Evolutionary conservation across 2,329 filamentous ascomycete genomes (phyloP).

Genomic region (Beauveria scarabaeidicola): DNA sequence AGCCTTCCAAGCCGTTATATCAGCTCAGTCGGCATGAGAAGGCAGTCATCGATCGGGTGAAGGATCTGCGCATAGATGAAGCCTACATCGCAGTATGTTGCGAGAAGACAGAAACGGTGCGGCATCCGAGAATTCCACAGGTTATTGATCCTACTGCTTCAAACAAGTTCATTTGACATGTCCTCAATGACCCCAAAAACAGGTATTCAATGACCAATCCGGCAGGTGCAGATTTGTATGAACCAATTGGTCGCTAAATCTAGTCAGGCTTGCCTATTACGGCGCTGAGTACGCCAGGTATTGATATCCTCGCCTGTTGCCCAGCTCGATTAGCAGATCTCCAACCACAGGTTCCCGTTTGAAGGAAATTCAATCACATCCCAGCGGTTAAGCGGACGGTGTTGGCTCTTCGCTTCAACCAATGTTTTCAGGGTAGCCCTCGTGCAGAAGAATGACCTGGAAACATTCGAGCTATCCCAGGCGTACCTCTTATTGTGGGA

Average conservation of each 20-base stretch:
- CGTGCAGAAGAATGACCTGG: slow-evolving; percentile 73
- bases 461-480: slow-evolving; percentile 78
- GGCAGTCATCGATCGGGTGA: background rate
- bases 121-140: slow-evolving; percentile 25
- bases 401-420: slow-evolving; percentile 89
- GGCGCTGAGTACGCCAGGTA: slow-evolving; percentile 57
- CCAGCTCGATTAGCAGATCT: slow-evolving; percentile 66
- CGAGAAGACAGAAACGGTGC: slow-evolving; percentile 3
- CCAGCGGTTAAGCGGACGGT: slow-evolving; percentile 71
- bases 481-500: slow-evolving; percentile 89
- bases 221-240: background rate
- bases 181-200: slow-evolving; percentile 55
- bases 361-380: slow-evolving; percentile 81
- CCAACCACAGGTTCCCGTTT: slow-evolving; percentile 73
- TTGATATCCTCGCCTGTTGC: slow-evolving; percentile 55
- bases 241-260: background rate
- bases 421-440: slow-evolving; percentile 85
- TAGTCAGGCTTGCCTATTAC: slow-evolving; percentile 62
- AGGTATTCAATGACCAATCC: slow-evolving; percentile 33
- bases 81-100: background rate
- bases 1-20: background rate
- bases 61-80: background rate
- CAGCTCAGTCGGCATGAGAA: background rate
- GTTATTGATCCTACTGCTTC: slow-evolving; percentile 26
- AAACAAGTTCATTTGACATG: background rate